phyloP scores from a whole-genome alignment of 1,139 yeast genomes.

The Spathaspora jeffriesii region DNA sequence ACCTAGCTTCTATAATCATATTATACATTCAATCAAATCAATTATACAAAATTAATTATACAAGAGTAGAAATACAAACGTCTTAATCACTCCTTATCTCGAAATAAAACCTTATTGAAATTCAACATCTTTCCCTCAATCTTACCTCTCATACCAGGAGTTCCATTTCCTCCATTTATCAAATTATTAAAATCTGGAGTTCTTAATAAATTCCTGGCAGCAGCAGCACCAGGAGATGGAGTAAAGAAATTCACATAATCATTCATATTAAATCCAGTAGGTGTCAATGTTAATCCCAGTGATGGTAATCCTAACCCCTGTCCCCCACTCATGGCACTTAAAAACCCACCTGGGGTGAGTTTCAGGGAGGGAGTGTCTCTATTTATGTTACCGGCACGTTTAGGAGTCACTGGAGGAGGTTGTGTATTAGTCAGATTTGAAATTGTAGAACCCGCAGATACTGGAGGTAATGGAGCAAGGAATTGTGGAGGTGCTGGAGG shows the following conservation, averaged over 20 bases:
- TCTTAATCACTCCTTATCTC: slow-evolving; percentile 9
- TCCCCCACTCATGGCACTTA: slow-evolving; percentile 22
- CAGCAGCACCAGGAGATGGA: slow-evolving; percentile 63
- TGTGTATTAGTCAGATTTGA: slow-evolving; percentile 28
- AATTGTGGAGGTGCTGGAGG: slow-evolving; percentile 15
- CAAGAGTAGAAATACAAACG: background rate
- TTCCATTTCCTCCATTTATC: slow-evolving; percentile 18
- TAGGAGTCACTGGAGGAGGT: slow-evolving; percentile 49
- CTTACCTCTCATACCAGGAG: slow-evolving; percentile 17
- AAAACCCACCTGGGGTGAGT: slow-evolving; percentile 36
- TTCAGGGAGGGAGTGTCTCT: slow-evolving; percentile 46
- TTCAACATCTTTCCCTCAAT: slow-evolving; percentile 46
- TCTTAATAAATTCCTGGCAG: slow-evolving; percentile 31
- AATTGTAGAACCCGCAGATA: slow-evolving; percentile 6
- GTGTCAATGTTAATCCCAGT: slow-evolving; percentile 48
- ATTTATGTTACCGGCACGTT: slow-evolving; percentile 21
- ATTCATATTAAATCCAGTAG: slow-evolving; percentile 79
- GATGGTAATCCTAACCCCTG: slow-evolving; percentile 37
- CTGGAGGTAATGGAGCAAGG: slow-evolving; percentile 9
- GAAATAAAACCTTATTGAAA: slow-evolving; percentile 38
- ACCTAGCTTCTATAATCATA: background rate
- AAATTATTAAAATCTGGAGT: slow-evolving; percentile 46
- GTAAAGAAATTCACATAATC: slow-evolving; percentile 80
- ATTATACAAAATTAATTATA: background rate
- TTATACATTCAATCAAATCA: background rate